Base-by-base conservation (phyloP, 371 early-diverging fungal genomes). In the Circinella umbellata region DNA sequence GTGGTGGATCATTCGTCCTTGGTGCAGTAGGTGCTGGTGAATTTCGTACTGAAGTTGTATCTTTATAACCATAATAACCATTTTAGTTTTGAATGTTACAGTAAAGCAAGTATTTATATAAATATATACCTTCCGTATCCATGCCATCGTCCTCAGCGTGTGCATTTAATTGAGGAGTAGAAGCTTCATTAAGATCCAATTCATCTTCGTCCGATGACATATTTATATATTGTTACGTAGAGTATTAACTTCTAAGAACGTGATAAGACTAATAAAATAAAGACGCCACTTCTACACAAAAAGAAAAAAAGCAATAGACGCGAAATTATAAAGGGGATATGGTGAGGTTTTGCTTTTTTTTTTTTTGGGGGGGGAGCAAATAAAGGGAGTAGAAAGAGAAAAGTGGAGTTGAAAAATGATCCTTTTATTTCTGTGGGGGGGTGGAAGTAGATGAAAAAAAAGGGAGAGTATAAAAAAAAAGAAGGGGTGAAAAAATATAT, bases 161-260 rank as follows among this genome's bases (percentile, higher is more conserved):
- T 6, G 69, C 77, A 35, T 80, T 78, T 34, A 81, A 15, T 46
- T 74, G 80, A n/a, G 80, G 76, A 37, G 76, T 64, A 0, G 76
- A 64, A 4, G 78, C 80, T 14, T 80, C 83, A 63, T 79, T 77
- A 17, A 80, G 66, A 48, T 81, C 81, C 34, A 78, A 60, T 48
- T 81, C 84, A 57, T 84, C 84, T 73, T 84, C 84, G 67, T 81
- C 84, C 5, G 84, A 82, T 17, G 82, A 81, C 68, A 68, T 68
- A 47, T 15, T 37, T n/a, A 48, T 11, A 2, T 57, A 0, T 51
- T 13, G 8, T 14, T 5, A n/a, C n/a, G 51, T 51, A 51, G 2
- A 17, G 15, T 51, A 8, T 51, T 1, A n/a, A n/a, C 4, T 14
- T 51, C 15, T 51, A 6, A 7, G 15, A n/a, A n/a, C 14, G 51